phyloP scores from a whole-genome alignment of 768 basidiomycete species.

The Collybia nuda region DNA sequence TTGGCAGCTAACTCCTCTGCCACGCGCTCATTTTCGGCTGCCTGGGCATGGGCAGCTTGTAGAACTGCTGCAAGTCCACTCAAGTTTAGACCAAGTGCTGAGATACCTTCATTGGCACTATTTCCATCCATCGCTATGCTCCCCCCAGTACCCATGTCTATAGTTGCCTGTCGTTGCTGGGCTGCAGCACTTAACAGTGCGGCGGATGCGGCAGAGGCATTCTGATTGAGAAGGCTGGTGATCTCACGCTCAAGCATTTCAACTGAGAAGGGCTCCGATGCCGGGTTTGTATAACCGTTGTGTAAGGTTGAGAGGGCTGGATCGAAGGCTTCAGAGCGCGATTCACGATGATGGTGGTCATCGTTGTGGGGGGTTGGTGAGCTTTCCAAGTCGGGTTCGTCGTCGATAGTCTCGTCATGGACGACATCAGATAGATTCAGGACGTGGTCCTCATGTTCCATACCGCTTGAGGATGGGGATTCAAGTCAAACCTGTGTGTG shows the following conservation, averaged over 20 bases:
- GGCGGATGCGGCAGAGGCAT: conserved; percentile 67
- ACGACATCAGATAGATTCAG: conserved; percentile 84
- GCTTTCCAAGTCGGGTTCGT: conserved; percentile 43
- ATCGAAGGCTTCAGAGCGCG: conserved; percentile 29
- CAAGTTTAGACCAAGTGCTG: conserved; percentile 54
- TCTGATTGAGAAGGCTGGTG: conserved; percentile 71
- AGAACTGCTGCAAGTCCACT: conserved; percentile 75
- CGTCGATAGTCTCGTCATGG: conserved; percentile 72
- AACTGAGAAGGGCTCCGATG: conserved; percentile 56
- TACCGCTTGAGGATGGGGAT: conserved; percentile 18
- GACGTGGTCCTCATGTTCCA: conserved; percentile 62
- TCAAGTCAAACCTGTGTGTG: conserved; percentile 11
- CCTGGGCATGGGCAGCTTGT: conserved; percentile 72
- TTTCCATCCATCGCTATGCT: conserved; percentile 26
- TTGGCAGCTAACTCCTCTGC: conserved; percentile 44
- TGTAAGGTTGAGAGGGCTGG: conserved; percentile 37
- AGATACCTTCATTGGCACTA: conserved; percentile 28
- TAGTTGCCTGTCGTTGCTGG: conserved; percentile 58
- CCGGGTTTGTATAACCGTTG: conserved; percentile 32
- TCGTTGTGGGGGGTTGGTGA: conserved; percentile 25
- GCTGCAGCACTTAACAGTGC: conserved; percentile 65
- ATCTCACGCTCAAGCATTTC: conserved; percentile 81
- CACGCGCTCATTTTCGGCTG: conserved; percentile 44
- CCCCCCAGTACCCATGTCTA: conserved; percentile 31
- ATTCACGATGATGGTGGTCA: conserved; percentile 16